Conservation (phyloP, 441 rosid genomes). For the Cnidoscolus chayamansa region DNA sequence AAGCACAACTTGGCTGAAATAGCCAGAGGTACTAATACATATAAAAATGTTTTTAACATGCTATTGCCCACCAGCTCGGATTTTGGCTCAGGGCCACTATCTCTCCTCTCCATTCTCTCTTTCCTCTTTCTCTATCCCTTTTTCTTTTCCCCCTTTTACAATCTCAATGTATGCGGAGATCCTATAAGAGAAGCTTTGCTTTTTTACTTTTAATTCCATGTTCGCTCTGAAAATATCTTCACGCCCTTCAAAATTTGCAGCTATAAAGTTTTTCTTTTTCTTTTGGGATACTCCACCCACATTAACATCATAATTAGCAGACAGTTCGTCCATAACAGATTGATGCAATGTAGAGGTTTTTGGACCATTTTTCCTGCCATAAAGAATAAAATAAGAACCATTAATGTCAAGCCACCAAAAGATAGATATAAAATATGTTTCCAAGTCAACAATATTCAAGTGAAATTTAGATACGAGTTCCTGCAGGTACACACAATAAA, state of each 20-base stretch:
- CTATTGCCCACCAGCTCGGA: conserved; percentile 24
- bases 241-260: conserved; percentile 28
- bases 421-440: background rate
- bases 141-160: conserved; percentile 27
- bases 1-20: conserved; percentile 23
- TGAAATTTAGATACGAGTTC: background rate
- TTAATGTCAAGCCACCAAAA: background rate
- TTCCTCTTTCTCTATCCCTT: conserved; percentile 5
- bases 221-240: conserved; percentile 16
- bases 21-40: conserved; percentile 6
- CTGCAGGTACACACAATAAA: background rate
- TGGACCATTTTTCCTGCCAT: conserved; percentile 74
- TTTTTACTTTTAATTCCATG: conserved; percentile 18
- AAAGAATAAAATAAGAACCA: background rate
- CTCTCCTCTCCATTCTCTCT: conserved; percentile 25
- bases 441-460: background rate
- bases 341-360: conserved; percentile 75
- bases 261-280: conserved; percentile 1
- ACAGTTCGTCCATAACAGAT: conserved; percentile 75
- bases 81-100: conserved; percentile 20
- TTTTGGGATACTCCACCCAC: conserved; percentile 1
- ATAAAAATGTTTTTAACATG: conserved; percentile 23
- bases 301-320: conserved; percentile 37
- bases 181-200: conserved; percentile 19
- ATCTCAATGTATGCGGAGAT: conserved; percentile 20